phyloP scores from a whole-genome alignment of 441 rosid species.

The Cnidoscolus chayamansa region DNA sequence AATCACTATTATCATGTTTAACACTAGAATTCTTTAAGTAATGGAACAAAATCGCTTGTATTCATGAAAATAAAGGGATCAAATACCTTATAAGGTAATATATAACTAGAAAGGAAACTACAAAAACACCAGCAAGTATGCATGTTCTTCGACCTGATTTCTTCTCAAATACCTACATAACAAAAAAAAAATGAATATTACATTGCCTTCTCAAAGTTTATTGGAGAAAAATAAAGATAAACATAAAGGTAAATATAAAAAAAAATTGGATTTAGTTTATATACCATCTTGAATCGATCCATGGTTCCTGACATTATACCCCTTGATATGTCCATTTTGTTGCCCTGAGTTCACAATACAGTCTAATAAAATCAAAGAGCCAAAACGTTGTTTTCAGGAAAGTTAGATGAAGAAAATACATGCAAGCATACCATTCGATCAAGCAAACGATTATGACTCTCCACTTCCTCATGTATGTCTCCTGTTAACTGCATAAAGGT shows the following conservation, averaged over 20 bases:
- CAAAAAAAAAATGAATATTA: conserved; percentile 18
- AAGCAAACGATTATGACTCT: conserved; percentile 74
- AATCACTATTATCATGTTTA: not conserved
- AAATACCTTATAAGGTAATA: conserved; percentile 65
- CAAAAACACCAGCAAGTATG: conserved; percentile 52
- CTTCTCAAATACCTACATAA: conserved; percentile 76
- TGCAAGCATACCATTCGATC: conserved; percentile 53
- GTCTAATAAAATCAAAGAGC: conserved; percentile 17
- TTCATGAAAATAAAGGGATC: not conserved
- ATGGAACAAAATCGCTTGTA: not conserved
- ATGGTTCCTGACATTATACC: conserved; percentile 84
- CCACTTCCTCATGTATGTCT: conserved; percentile 83
- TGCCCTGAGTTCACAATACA: conserved; percentile 51
- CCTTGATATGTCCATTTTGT: conserved; percentile 75
- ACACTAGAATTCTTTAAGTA: not conserved
- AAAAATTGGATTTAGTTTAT: conserved; percentile 4
- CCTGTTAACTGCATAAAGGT: conserved; percentile 59
- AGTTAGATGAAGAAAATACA: conserved; percentile 13
- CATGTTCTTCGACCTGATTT: conserved; percentile 69
- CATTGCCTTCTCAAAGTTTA: conserved; percentile 15
- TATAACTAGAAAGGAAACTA: conserved; percentile 48
- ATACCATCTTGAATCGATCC: conserved; percentile 80
- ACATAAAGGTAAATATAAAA: conserved; percentile 7
- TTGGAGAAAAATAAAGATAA: conserved; percentile 6
- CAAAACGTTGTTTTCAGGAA: conserved; percentile 1